Percentiles rank a stretch among this genome's conserved stretches.
Evolutionary conservation across 1,284 basidiomycete species (phyloP).

Genomic region (Moesziomyces sp.): DNA sequence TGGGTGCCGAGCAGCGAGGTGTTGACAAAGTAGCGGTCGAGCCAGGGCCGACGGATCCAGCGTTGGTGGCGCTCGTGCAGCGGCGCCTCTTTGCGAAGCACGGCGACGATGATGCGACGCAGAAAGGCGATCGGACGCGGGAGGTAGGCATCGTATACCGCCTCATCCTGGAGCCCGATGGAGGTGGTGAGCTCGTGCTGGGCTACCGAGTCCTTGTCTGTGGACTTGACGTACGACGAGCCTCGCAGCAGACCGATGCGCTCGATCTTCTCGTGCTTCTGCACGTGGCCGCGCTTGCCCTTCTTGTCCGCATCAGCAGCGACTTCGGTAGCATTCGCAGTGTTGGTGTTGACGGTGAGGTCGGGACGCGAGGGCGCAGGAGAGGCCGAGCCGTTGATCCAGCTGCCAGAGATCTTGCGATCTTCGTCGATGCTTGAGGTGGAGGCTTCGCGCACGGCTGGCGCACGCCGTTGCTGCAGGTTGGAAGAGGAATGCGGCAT

Average conservation of each 20-base stretch:
- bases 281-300: conserved; percentile 33
- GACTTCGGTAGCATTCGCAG: background rate
- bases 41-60: conserved; percentile 70
- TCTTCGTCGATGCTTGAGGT: conserved; percentile 46
- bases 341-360: conserved; percentile 14
- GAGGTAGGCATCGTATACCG: conserved; percentile 56
- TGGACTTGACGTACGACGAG: conserved; percentile 37
- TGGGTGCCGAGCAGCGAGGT: conserved; percentile 83
- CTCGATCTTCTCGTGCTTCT: conserved; percentile 45
- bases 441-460: conserved; percentile 32
- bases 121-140: conserved; percentile 44
- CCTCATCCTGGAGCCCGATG: conserved; percentile 51
- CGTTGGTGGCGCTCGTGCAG: conserved; percentile 50
- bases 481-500: conserved; percentile 19
- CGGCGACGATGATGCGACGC: conserved; percentile 38
- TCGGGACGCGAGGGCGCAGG: conserved; percentile 1
- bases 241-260: conserved; percentile 47
- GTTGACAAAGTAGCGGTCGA: conserved; percentile 90
- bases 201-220: conserved; percentile 24
- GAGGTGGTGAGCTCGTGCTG: conserved; percentile 47
- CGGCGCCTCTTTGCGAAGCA: conserved; percentile 37
- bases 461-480: conserved; percentile 25
- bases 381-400: conserved; percentile 2
- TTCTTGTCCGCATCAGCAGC: background rate
- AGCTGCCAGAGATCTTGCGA: conserved; percentile 39